These are phyloP conservation scores for Trichoderma gamsii DNA, from an alignment of 495 filamentous ascomycete genomes.

Conservation along the genomic window DNA sequence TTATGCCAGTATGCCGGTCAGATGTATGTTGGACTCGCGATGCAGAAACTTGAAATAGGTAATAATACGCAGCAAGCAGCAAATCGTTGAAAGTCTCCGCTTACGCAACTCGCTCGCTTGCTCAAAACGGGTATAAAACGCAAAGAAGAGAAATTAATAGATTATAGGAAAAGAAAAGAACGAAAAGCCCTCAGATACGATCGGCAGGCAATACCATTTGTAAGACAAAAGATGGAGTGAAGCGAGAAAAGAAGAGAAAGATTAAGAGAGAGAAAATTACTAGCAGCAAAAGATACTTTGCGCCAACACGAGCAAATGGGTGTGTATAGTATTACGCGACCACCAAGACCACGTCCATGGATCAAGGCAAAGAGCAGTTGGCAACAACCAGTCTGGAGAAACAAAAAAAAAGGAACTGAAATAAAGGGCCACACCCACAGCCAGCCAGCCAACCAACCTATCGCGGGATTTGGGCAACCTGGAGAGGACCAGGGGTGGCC, in stretches of 20 bases:
- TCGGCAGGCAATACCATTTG: too few relatives aligned
- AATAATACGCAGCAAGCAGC: too few relatives aligned
- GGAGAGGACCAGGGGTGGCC: too few relatives aligned
- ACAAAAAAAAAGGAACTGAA: too few relatives aligned
- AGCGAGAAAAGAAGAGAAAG: background rate
- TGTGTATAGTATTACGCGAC: background rate
- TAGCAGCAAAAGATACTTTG: background rate
- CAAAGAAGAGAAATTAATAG: background rate
- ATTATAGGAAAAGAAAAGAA: background rate
- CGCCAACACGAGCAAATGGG: slow-evolving; percentile 9
- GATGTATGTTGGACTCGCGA: too few relatives aligned
- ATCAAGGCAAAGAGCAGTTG: too few relatives aligned
- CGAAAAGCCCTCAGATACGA: background rate
- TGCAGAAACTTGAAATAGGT: background rate
- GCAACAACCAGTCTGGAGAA: too few relatives aligned
- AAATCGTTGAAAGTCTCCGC: background rate
- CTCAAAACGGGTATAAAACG: background rate
- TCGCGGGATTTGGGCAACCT: too few relatives aligned
- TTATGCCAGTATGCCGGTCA: too few relatives aligned
- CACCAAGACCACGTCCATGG: background rate
- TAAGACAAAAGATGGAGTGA: background rate
- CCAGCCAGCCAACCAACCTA: too few relatives aligned
- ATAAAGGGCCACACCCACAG: too few relatives aligned
- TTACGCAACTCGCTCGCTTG: background rate
- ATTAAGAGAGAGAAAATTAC: background rate